These are phyloP conservation scores for Apiotrichum domesticum DNA, from an alignment of 1,284 basidiomycete genomes.

Conservation along the genomic window DNA sequence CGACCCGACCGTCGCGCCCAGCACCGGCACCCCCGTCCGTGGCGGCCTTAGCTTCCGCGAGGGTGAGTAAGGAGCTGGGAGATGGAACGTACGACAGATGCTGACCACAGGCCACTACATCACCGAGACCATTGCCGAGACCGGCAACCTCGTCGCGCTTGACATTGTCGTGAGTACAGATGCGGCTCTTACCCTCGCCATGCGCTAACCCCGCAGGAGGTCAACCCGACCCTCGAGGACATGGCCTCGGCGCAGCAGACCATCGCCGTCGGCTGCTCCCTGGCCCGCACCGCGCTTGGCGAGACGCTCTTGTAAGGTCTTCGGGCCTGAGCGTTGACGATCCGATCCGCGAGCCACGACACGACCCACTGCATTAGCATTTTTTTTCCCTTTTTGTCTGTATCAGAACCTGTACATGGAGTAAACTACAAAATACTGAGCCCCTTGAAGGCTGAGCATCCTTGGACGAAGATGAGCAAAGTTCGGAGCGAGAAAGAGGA, in stretches of 20 bases:
- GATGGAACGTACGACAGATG: conserved; percentile 12
- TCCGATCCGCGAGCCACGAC: background rate
- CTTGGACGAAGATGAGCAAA: no score
- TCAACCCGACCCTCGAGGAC: conserved; percentile 75
- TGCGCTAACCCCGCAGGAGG: conserved; percentile 61
- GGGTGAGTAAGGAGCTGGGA: conserved; percentile 59
- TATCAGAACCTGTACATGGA: background rate
- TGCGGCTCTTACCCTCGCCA: background rate
- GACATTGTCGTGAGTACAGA: conserved; percentile 71
- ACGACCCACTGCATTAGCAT: background rate
- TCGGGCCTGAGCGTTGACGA: background rate
- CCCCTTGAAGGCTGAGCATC: no score
- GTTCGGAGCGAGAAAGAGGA: no score
- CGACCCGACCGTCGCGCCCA: conserved; percentile 89
- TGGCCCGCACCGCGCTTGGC: conserved; percentile 86
- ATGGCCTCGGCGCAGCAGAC: conserved; percentile 78
- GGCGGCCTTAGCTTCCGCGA: conserved; percentile 96
- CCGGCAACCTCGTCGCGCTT: conserved; percentile 81
- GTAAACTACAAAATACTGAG: background rate
- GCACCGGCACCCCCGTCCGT: conserved; percentile 61
- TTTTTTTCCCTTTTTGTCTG: background rate
- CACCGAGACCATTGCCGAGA: conserved; percentile 89
- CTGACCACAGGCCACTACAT: conserved; percentile 56
- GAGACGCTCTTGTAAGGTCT: conserved; percentile 46
- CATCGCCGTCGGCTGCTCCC: conserved; percentile 86